Conservation (phyloP, 192 early-diverging fungal genomes). For the Backusella circina region DNA sequence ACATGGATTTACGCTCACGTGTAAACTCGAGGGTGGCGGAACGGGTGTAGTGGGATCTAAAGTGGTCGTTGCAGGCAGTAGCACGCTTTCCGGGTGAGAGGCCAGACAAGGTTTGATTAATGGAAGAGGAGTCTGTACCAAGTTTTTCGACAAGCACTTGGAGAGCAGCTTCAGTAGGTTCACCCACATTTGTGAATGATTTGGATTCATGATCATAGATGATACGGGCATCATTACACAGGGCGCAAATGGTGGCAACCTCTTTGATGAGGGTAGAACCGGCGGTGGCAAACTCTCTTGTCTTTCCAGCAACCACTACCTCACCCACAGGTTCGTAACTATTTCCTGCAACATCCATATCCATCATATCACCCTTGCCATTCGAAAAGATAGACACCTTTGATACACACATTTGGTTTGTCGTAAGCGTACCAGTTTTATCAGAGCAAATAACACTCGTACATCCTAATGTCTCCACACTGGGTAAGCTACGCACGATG, state of each 20-base stretch:
- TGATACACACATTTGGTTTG: slow-evolving; percentile 94
- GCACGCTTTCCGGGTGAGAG: slow-evolving; percentile 55
- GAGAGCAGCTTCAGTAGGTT: slow-evolving; percentile 98
- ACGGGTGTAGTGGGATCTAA: slow-evolving; percentile 58
- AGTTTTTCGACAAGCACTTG: slow-evolving; percentile 92
- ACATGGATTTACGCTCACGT: slow-evolving; percentile 98
- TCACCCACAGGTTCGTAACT: slow-evolving; percentile 84
- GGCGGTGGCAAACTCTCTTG: slow-evolving; percentile 41
- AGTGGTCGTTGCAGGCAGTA: slow-evolving; percentile 73
- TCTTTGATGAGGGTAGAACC: slow-evolving; percentile 63
- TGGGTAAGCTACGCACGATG: slow-evolving; percentile 89
- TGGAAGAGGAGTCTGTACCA: slow-evolving; percentile 63
- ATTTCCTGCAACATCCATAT: slow-evolving; percentile 78
- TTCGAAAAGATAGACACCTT: slow-evolving; percentile 55
- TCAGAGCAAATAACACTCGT: slow-evolving; percentile 98
- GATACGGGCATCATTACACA: slow-evolving; percentile 91
- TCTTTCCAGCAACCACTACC: slow-evolving; percentile 26
- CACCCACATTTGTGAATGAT: slow-evolving; percentile 78
- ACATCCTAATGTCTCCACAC: slow-evolving; percentile 96
- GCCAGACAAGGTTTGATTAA: slow-evolving; percentile 57
- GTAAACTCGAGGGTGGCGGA: slow-evolving; percentile 86
- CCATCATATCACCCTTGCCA: slow-evolving; percentile 43
- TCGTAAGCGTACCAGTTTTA: slow-evolving; percentile 99
- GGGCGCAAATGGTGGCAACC: slow-evolving; percentile 73
- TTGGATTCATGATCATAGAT: slow-evolving; percentile 64